These are phyloP conservation scores for Rhodotorula toruloides DNA, from an alignment of 768 basidiomycete genomes.

Conservation along the genomic window DNA sequence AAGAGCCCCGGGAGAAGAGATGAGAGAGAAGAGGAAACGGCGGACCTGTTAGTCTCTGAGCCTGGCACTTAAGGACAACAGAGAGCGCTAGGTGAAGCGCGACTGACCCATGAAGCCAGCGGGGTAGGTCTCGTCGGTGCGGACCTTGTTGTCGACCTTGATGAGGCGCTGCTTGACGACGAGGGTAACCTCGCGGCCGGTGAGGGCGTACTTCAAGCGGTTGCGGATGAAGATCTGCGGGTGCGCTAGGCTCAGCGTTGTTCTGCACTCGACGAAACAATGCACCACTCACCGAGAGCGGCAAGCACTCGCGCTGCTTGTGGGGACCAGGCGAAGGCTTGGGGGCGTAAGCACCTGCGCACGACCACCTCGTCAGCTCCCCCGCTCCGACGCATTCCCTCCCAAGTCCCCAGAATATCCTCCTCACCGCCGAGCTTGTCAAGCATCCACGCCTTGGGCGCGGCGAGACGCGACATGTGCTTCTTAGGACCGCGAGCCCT, in stretches of 20 bases:
- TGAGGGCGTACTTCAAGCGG: constrained; percentile 97
- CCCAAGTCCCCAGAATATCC: too few relatives aligned
- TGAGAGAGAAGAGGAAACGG: not conserved
- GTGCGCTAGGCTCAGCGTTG: not conserved
- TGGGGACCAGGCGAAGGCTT: constrained; percentile 95
- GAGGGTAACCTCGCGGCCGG: constrained; percentile 86
- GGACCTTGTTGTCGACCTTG: constrained; percentile 97
- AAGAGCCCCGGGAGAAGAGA: not conserved
- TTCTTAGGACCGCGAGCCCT: constrained; percentile 39
- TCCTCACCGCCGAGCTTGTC: constrained; percentile 77
- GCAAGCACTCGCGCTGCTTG: constrained; percentile 96
- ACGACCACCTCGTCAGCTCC: too few relatives aligned
- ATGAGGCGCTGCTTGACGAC: constrained; percentile 95
- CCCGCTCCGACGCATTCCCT: too few relatives aligned
- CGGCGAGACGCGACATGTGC: constrained; percentile 80
- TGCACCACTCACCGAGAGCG: constrained; percentile 56
- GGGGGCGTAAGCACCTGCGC: constrained; percentile 69
- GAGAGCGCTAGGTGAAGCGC: constrained; percentile 13
- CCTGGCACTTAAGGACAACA: constrained; percentile 5
- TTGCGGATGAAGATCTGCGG: constrained; percentile 83
- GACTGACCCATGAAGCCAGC: constrained; percentile 90
- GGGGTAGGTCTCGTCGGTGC: constrained; percentile 94
- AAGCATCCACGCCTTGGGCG: constrained; percentile 99
- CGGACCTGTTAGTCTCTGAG: constrained; percentile 12
- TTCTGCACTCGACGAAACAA: not conserved